These are phyloP conservation scores for Helianthus tuberosus DNA, from an alignment of 129 eudicot genomes.

Conservation along the genomic window DNA sequence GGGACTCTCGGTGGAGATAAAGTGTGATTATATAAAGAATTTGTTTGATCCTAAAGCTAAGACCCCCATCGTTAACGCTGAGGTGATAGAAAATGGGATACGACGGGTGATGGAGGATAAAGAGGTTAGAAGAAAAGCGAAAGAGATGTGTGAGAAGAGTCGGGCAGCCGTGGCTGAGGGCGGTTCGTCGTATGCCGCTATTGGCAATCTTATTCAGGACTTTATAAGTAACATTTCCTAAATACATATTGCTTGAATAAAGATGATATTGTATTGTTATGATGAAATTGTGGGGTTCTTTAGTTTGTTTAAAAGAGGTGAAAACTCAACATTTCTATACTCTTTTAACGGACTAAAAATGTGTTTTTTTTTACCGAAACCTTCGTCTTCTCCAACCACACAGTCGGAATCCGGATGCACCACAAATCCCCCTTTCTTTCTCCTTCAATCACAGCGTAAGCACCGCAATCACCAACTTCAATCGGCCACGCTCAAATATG, in stretches of 20 bases:
- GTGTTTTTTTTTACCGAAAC: no score
- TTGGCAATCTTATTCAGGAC: conserved; percentile 25
- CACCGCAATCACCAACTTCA: no score
- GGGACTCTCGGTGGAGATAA: conserved; percentile 49
- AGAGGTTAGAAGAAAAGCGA: conserved; percentile 19
- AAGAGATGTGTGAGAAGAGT: conserved; percentile 40
- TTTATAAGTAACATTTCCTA: conserved; percentile 1
- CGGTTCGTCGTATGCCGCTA: conserved; percentile 43
- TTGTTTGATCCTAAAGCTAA: not conserved
- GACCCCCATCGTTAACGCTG: conserved; percentile 24
- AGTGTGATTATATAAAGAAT: conserved; percentile 36
- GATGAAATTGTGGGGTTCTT: no score
- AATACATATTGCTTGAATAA: not conserved
- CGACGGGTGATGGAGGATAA: conserved; percentile 37
- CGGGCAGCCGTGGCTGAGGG: conserved; percentile 39
- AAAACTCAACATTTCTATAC: no score
- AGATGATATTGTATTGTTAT: no score
- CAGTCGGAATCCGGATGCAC: no score
- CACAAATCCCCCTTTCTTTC: no score
- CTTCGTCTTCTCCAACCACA: no score
- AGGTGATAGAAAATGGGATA: conserved; percentile 37
- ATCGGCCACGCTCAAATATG: no score
- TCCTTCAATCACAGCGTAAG: no score
- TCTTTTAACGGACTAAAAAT: no score
- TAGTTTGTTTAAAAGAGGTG: not conserved